Evolutionary conservation across 176 grass and related monocot species (phyloP).

Genomic region (Tillandsia leiboldiana): DNA sequence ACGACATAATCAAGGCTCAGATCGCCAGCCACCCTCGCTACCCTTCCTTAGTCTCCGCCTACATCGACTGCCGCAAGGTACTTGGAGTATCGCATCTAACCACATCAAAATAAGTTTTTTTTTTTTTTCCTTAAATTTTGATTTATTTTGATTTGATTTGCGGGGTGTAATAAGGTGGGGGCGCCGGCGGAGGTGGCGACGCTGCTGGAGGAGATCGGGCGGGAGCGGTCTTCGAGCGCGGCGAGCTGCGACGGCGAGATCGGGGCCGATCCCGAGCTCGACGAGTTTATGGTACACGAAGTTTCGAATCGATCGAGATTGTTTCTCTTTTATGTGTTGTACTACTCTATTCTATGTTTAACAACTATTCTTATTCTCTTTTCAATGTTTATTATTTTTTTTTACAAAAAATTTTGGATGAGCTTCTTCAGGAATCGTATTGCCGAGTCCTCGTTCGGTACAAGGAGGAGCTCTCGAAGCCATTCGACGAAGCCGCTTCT

Average conservation of each 20-base stretch:
- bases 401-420: neutral
- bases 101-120: neutral
- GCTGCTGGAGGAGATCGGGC: constrained; percentile 72
- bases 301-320: no score
- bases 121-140: constrained; percentile 1
- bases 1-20: constrained; percentile 79
- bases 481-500: constrained; percentile 80
- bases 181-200: constrained; percentile 72
- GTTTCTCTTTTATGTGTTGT: neutral
- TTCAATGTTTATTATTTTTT: neutral
- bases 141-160: constrained; percentile 23
- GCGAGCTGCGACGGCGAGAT: constrained; percentile 26
- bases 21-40: constrained; percentile 90
- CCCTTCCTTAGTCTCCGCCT: constrained; percentile 74
- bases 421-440: constrained; percentile 50
- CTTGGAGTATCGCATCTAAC: neutral
- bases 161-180: constrained; percentile 41
- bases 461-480: constrained; percentile 87
- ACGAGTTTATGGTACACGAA: constrained; percentile 81
- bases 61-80: constrained; percentile 97
- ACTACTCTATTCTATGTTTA: neutral
- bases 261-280: constrained; percentile 81
- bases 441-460: constrained; percentile 61
- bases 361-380: neutral
- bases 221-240: constrained; percentile 27